Evolutionary conservation across 75 land plant genomes (phyloP).

Genomic region (Chamaecyparis obtusa): DNA sequence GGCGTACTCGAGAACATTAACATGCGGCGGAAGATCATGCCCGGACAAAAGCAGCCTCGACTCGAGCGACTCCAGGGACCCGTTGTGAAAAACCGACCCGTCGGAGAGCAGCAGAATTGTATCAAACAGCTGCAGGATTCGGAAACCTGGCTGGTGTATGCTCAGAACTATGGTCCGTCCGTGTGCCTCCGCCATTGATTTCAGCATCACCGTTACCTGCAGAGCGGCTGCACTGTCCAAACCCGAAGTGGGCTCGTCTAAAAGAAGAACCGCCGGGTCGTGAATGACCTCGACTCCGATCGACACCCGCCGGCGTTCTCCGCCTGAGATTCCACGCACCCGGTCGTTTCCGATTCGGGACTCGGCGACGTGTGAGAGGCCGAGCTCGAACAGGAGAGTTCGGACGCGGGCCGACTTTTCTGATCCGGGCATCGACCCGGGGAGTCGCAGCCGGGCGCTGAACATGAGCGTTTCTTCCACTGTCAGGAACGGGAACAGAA

Average conservation of each 20-base stretch:
- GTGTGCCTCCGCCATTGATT: slow-evolving; percentile 62
- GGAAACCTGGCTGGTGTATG: slow-evolving; percentile 91
- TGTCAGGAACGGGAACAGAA: slow-evolving; percentile 74
- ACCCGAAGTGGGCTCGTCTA: slow-evolving; percentile 96
- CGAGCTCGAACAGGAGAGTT: slow-evolving; percentile 62
- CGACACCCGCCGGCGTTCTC: slow-evolving; percentile 81
- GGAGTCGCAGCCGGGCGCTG: slow-evolving; percentile 51
- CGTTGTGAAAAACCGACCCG: slow-evolving; percentile 71
- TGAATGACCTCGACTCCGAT: slow-evolving; percentile 93
- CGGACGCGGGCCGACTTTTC: slow-evolving; percentile 46
- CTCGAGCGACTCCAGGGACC: slow-evolving; percentile 48
- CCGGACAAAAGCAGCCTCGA: slow-evolving; percentile 39
- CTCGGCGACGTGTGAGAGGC: slow-evolving; percentile 54
- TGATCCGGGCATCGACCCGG: slow-evolving; percentile 1
- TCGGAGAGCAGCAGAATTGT: slow-evolving; percentile 58
- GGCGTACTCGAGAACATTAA: slow-evolving; percentile 92
- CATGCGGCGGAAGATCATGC: slow-evolving; percentile 65
- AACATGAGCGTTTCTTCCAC: slow-evolving; percentile 71
- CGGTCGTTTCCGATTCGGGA: slow-evolving; percentile 47
- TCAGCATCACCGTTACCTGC: slow-evolving; percentile 56
- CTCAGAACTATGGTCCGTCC: slow-evolving; percentile 75
- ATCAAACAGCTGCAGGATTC: slow-evolving; percentile 74
- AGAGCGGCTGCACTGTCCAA: slow-evolving; percentile 86
- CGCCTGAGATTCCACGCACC: slow-evolving; percentile 79
- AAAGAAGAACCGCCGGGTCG: slow-evolving; percentile 74